Percentiles rank a stretch among this genome's conserved stretches.
These are phyloP conservation scores for Mucor indicus DNA, from an alignment of 371 early-diverging fungal species.

Conservation along the genomic window DNA sequence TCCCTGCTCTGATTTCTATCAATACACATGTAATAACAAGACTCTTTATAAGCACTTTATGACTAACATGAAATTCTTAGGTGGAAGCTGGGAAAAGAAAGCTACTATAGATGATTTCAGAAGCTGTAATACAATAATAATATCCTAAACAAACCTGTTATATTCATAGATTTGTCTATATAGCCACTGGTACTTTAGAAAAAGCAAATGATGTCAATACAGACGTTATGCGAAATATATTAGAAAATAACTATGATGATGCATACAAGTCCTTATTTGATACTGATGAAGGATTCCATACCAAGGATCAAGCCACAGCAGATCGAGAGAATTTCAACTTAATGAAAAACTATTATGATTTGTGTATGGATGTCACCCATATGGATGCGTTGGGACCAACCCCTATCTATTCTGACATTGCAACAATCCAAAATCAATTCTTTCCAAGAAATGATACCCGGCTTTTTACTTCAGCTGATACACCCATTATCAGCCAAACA, in stretches of 20 bases:
- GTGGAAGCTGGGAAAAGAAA: constrained; percentile 43
- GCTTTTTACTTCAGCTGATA: background rate
- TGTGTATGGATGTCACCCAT: constrained; percentile 48
- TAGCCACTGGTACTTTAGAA: constrained; percentile 31
- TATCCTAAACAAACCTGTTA: no score
- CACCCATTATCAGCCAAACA: background rate
- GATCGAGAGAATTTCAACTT: constrained; percentile 43
- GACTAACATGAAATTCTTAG: constrained; percentile 21
- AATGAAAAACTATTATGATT: constrained; percentile 43
- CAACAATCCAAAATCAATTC: constrained; percentile 11
- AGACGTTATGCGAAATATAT: constrained; percentile 13
- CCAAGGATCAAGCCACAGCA: constrained; percentile 5
- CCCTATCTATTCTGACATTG: constrained; percentile 41
- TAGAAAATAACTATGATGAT: constrained; percentile 17
- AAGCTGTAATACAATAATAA: no score
- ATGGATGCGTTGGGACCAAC: constrained; percentile 44
- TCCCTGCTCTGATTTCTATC: constrained; percentile 50
- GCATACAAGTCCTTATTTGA: constrained; percentile 18
- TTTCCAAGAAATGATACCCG: constrained; percentile 1
- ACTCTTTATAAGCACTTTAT: background rate
- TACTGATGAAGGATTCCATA: constrained; percentile 7
- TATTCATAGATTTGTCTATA: background rate
- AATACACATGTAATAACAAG: constrained; percentile 49
- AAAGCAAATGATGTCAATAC: constrained; percentile 33
- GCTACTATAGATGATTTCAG: constrained; percentile 46